phyloP scores from a whole-genome alignment of 345 rosid genomes.

The Lepidium aucheri region DNA sequence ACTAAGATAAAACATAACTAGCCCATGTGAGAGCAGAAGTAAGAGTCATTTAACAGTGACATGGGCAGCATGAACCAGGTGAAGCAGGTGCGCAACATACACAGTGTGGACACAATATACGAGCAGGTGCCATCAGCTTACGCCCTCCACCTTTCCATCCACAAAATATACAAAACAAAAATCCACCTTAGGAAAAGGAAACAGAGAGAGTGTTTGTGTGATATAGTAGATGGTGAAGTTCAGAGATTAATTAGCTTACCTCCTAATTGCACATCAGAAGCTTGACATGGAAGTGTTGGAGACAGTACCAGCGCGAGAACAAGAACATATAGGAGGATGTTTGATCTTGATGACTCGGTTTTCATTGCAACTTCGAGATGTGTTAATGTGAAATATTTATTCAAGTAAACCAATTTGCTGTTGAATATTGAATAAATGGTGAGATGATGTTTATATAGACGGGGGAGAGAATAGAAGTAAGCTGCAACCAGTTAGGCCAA shows the following conservation, averaged over 20 bases:
- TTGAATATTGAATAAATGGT: neutral
- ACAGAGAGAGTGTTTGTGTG: neutral
- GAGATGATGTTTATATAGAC: slow-evolving; percentile 2
- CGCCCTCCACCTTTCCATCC: slow-evolving; percentile 12
- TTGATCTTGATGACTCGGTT: neutral
- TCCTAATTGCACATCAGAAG: slow-evolving; percentile 3
- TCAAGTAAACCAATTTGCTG: neutral
- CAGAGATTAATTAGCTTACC: slow-evolving; percentile 4
- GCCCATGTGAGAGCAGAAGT: neutral
- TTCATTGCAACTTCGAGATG: neutral
- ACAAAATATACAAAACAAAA: neutral
- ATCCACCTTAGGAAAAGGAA: neutral
- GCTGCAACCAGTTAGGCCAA: slow-evolving; percentile 13
- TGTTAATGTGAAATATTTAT: neutral
- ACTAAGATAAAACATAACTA: neutral
- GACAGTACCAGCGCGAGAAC: slow-evolving; percentile 16
- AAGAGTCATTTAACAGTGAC: slow-evolving; percentile 7
- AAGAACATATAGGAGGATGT: neutral
- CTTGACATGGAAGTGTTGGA: slow-evolving; percentile 15
- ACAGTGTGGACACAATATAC: slow-evolving; percentile 26
- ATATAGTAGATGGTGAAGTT: neutral
- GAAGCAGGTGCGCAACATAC: slow-evolving; percentile 24
- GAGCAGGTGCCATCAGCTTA: slow-evolving; percentile 23
- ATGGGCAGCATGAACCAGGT: slow-evolving; percentile 24
- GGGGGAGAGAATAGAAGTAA: neutral